phyloP scores from a whole-genome alignment of 176 grass and related monocot species.

The Dactylis glomerata region DNA sequence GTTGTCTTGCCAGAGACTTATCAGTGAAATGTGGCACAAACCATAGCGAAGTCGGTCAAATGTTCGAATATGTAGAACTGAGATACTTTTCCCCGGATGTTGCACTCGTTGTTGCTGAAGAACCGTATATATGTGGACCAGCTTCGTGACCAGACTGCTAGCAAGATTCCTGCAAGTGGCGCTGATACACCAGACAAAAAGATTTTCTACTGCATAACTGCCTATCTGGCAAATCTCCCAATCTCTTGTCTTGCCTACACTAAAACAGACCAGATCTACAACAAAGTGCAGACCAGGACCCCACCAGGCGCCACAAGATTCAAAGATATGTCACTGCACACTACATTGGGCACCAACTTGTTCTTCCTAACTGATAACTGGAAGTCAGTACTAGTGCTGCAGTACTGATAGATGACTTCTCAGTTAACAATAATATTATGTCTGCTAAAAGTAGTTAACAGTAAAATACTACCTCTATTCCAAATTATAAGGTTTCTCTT shows the following conservation, averaged over 20 bases:
- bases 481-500: no score
- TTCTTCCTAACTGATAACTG: neutral
- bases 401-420: neutral
- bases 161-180: neutral
- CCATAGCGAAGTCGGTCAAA: neutral
- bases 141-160: neutral
- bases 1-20: neutral
- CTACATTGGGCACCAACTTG: neutral
- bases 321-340: neutral
- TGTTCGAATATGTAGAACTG: neutral
- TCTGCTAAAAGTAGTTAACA: neutral
- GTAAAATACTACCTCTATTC: no score
- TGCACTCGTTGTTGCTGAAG: neutral
- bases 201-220: constrained; percentile 1
- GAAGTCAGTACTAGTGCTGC: neutral
- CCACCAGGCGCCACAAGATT: neutral
- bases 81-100: neutral
- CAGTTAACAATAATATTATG: neutral
- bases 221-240: constrained; percentile 2
- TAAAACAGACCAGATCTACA: neutral
- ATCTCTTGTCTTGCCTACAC: neutral
- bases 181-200: neutral
- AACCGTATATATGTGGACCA: neutral
- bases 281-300: neutral
- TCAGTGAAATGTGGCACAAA: neutral